Evolutionary conservation across 108 stramenopile genomes (phyloP).

Genomic region (Mediolabrus comicus): DNA sequence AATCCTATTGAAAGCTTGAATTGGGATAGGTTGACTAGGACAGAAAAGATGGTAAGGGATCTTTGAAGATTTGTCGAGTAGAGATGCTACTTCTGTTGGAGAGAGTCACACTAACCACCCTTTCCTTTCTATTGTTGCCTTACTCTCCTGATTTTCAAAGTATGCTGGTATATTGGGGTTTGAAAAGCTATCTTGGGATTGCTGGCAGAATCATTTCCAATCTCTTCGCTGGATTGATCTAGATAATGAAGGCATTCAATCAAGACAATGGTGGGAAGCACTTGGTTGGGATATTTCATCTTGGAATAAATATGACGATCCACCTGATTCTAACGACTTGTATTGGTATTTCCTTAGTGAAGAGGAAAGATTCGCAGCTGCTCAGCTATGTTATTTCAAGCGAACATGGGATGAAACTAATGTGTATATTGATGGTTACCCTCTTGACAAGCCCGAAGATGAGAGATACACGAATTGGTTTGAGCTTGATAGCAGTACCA

Average conservation of each 20-base stretch:
- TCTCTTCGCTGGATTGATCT: constrained; percentile 15
- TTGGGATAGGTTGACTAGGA: constrained; percentile 6
- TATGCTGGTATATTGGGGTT: constrained; percentile 7
- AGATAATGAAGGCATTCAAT: constrained; percentile 1
- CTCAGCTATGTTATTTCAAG: constrained; percentile 11
- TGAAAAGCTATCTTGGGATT: constrained; percentile 8
- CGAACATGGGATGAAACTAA: constrained; percentile 7
- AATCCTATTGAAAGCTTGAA: constrained; percentile 6
- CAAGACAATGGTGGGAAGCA: neutral
- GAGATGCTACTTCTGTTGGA: too few relatives aligned
- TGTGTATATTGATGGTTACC: neutral
- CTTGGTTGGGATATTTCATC: constrained; percentile 11
- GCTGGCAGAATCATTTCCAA: constrained; percentile 21
- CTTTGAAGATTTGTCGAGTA: too few relatives aligned
- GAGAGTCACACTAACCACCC: too few relatives aligned
- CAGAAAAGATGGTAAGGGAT: constrained; percentile 2
- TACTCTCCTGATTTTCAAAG: too few relatives aligned
- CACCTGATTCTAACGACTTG: neutral
- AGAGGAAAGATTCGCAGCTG: constrained; percentile 1
- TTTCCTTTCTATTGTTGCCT: too few relatives aligned
- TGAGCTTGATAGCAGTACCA: neutral
- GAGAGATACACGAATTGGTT: neutral
- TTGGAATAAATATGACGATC: constrained; percentile 17
- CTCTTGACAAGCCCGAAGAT: neutral
- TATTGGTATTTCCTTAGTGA: neutral